These are phyloP conservation scores for Trichoderma gamsii DNA, from an alignment of 495 filamentous ascomycete species.

Conservation along the genomic window DNA sequence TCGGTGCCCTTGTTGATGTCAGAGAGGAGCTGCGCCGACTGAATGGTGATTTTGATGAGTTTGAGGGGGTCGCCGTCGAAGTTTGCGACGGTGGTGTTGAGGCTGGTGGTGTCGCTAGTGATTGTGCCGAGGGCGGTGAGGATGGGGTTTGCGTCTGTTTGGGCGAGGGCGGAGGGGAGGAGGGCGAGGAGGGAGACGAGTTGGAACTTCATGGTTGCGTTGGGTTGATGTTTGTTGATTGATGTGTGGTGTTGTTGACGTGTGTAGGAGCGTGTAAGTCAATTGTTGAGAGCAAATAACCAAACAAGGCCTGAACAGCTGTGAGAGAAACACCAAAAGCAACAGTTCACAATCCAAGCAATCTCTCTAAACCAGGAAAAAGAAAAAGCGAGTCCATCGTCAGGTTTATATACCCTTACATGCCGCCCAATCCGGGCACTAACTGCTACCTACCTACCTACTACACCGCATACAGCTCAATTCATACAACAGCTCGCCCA, in stretches of 20 bases:
- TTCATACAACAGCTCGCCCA: not conserved
- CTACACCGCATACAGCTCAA: not conserved
- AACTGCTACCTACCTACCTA: not conserved
- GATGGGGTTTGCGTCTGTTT: slow-evolving; percentile 24
- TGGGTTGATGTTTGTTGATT: not conserved
- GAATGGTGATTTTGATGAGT: slow-evolving; percentile 25
- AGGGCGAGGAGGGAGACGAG: not conserved
- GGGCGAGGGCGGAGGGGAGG: not conserved
- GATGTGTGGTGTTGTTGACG: not conserved
- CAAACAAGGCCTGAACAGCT: no score
- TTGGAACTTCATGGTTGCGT: not conserved
- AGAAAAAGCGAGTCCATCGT: not conserved
- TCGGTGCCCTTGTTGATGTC: slow-evolving; percentile 28
- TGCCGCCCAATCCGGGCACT: not conserved
- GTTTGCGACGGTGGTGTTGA: slow-evolving; percentile 24
- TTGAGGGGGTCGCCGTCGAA: slow-evolving; percentile 26
- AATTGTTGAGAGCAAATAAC: not conserved
- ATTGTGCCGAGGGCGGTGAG: slow-evolving; percentile 26
- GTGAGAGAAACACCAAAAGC: no score
- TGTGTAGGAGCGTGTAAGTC: no score
- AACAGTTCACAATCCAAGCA: not conserved
- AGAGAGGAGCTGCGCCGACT: slow-evolving; percentile 27
- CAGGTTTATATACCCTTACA: not conserved
- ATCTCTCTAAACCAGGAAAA: not conserved
- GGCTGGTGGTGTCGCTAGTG: slow-evolving; percentile 24